phyloP scores from a whole-genome alignment of 306 rosid species.

The Dalbergia cochinchinensis region DNA sequence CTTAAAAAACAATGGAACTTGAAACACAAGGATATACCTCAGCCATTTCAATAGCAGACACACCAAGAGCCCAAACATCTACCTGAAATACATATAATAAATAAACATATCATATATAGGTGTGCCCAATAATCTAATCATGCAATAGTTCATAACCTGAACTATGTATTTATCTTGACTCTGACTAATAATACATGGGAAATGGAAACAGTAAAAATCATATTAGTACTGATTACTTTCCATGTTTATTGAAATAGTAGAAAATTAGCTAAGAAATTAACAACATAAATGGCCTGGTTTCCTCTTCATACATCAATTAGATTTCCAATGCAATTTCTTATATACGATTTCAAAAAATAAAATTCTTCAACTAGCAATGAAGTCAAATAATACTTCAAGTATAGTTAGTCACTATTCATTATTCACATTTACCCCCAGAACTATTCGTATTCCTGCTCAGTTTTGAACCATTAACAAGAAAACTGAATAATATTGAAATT shows the following conservation, averaged over 20 bases:
- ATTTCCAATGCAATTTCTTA: conserved; percentile 14
- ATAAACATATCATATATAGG: conserved; percentile 30
- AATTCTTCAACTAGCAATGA: conserved; percentile 9
- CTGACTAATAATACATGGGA: background rate
- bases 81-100: conserved; percentile 66
- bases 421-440: conserved; percentile 16
- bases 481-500: conserved; percentile 8
- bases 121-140: conserved; percentile 13
- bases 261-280: conserved; percentile 25
- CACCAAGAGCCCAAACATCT: conserved; percentile 99
- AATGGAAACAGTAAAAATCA: conserved; percentile 27
- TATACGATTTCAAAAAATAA: background rate
- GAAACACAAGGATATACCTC: conserved; percentile 67
- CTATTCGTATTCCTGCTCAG: conserved; percentile 8
- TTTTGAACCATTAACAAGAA: conserved; percentile 11
- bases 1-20: background rate
- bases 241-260: conserved; percentile 14
- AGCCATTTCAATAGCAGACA: conserved; percentile 99
- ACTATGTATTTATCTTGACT: conserved; percentile 21
- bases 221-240: conserved; percentile 11
- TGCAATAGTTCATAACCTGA: conserved; percentile 24
- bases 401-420: conserved; percentile 7
- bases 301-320: conserved; percentile 5
- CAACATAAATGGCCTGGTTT: conserved; percentile 21
- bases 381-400: background rate